phyloP scores from a whole-genome alignment of 106 monocot species.

The Alisma plantagoaquatica region DNA sequence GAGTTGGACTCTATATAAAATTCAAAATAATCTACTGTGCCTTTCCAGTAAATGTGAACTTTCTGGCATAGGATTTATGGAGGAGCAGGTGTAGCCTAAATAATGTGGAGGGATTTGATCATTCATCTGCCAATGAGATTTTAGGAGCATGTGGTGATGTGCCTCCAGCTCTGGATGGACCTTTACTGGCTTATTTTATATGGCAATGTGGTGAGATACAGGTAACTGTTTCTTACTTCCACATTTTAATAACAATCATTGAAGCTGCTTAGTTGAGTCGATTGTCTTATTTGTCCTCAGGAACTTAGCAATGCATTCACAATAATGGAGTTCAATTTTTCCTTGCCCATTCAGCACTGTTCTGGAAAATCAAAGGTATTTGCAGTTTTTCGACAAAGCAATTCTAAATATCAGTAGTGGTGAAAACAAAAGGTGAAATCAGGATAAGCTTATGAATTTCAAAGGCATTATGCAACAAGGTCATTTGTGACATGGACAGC shows the following conservation, averaged over 20 bases:
- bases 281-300: conserved; percentile 13
- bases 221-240: conserved; percentile 19
- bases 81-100: conserved; percentile 51
- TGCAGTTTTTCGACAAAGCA: too few species aligned
- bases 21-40: neutral
- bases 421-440: too few species aligned
- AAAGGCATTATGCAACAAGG: too few species aligned
- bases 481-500: too few species aligned
- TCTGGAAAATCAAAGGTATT: conserved; percentile 62
- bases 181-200: conserved; percentile 73
- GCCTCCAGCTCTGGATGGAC: conserved; percentile 29
- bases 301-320: conserved; percentile 56
- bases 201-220: conserved; percentile 86
- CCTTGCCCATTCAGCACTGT: conserved; percentile 50
- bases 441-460: too few species aligned
- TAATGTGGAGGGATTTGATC: conserved; percentile 85
- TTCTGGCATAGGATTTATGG: conserved; percentile 72
- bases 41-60: neutral
- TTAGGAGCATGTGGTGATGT: conserved; percentile 83
- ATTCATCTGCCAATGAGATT: conserved; percentile 58
- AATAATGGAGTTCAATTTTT: conserved; percentile 80
- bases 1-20: conserved; percentile 14
- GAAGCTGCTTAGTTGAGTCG: neutral
- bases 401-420: too few species aligned
- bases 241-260: neutral